Conservation (phyloP, 441 rosid genomes). For the Macaranga tanarius region DNA sequence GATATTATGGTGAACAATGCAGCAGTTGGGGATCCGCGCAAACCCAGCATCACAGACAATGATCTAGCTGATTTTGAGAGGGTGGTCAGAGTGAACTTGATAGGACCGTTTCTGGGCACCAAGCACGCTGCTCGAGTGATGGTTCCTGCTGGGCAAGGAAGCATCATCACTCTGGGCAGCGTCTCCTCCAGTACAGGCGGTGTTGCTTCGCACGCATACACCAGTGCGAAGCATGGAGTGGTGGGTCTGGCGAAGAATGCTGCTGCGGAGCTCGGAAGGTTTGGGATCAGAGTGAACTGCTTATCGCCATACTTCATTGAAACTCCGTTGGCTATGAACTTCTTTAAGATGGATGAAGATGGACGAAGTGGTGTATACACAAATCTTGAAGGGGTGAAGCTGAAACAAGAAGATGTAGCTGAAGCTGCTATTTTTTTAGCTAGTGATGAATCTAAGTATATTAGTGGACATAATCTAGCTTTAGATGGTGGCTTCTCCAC, state of each 20-base stretch:
- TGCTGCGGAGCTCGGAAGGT: constrained; percentile 39
- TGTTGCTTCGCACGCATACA: constrained; percentile 37
- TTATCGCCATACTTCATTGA: constrained; percentile 43
- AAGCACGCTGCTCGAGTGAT: constrained; percentile 47
- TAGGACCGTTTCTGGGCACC: constrained; percentile 38
- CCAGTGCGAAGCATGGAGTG: constrained; percentile 41
- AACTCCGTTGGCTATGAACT: constrained; percentile 25
- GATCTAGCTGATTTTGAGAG: constrained; percentile 36
- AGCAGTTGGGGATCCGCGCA: constrained; percentile 22
- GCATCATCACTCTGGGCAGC: constrained; percentile 45
- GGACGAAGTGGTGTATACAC: constrained; percentile 24
- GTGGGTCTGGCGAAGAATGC: constrained; percentile 41
- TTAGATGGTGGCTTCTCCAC: constrained; percentile 43
- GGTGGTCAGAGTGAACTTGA: constrained; percentile 34
- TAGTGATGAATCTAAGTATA: constrained; percentile 40
- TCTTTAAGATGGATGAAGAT: constrained; percentile 18
- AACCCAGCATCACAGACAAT: constrained; percentile 33
- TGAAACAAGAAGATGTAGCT: constrained; percentile 39
- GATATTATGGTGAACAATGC: constrained; percentile 55
- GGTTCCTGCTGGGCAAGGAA: constrained; percentile 35
- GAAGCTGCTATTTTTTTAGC: constrained; percentile 42
- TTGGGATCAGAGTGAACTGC: constrained; percentile 49
- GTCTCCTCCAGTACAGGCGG: constrained; percentile 29
- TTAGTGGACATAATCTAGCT: constrained; percentile 42
- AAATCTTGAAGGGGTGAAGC: constrained; percentile 30